These are phyloP conservation scores for Talaromyces amestolkiae DNA, from an alignment of 2,329 filamentous ascomycete species.

Conservation along the genomic window DNA sequence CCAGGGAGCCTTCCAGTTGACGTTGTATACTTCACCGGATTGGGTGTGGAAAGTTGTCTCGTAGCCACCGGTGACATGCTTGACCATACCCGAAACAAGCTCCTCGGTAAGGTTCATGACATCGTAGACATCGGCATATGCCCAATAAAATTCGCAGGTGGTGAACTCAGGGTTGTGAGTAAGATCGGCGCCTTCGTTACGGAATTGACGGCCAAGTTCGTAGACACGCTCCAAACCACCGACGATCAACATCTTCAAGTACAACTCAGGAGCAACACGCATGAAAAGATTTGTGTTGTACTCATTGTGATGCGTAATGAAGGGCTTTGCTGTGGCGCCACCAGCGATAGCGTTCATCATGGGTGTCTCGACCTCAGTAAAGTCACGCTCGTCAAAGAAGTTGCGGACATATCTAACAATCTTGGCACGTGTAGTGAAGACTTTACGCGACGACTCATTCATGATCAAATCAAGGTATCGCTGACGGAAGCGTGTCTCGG, in stretches of 20 bases:
- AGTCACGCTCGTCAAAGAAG: slow-evolving; percentile 84
- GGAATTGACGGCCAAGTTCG: slow-evolving; percentile 91
- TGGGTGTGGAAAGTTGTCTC: slow-evolving; percentile 84
- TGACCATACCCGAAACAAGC: slow-evolving; percentile 83
- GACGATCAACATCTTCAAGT: slow-evolving; percentile 94
- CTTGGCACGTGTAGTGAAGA: slow-evolving; percentile 80
- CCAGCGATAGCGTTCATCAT: slow-evolving; percentile 97
- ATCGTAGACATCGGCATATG: slow-evolving; percentile 88
- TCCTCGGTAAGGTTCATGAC: slow-evolving; percentile 90
- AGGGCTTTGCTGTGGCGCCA: slow-evolving; percentile 92
- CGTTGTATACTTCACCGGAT: slow-evolving; percentile 77
- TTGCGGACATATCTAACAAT: slow-evolving; percentile 84
- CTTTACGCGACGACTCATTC: slow-evolving; percentile 81
- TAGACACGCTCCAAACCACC: slow-evolving; percentile 93
- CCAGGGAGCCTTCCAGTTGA: slow-evolving; percentile 98
- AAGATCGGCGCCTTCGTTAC: slow-evolving; percentile 86
- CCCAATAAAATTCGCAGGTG: slow-evolving; percentile 95
- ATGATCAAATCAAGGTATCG: slow-evolving; percentile 95
- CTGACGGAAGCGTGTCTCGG: slow-evolving; percentile 89
- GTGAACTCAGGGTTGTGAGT: slow-evolving; percentile 99
- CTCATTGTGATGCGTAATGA: slow-evolving; percentile 94
- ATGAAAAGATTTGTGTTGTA: slow-evolving; percentile 92
- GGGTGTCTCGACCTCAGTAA: slow-evolving; percentile 92
- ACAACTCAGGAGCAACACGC: slow-evolving; percentile 90
- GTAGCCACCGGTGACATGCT: slow-evolving; percentile 81